These are phyloP conservation scores for Paecilomyces dactylethromorphus DNA, from an alignment of 2,329 filamentous ascomycete genomes.

Conservation along the genomic window DNA sequence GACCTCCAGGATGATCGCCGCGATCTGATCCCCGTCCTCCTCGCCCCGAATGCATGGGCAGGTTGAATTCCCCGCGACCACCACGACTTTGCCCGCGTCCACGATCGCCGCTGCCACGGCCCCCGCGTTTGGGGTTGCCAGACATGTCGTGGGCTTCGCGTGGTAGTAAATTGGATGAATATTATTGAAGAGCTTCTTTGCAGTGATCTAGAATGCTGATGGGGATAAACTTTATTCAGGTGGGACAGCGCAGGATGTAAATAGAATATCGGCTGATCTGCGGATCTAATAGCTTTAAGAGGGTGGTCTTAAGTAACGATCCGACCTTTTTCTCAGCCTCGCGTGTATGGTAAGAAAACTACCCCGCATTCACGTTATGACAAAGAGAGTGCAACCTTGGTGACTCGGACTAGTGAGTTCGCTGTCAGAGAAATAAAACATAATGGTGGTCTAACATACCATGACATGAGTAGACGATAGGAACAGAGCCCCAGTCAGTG, in stretches of 20 bases:
- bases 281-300: too few relatives aligned
- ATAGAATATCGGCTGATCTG: neutral
- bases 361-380: neutral
- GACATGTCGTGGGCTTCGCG: neutral
- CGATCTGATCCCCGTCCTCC: slow-evolving; percentile 7
- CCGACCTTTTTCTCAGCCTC: neutral
- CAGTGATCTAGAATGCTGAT: neutral
- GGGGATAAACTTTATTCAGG: neutral
- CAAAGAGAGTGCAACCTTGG: neutral
- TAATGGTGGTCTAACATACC: neutral
- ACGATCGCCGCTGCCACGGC: slow-evolving; percentile 15
- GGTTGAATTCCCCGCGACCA: slow-evolving; percentile 5
- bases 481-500: neutral
- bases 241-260: neutral
- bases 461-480: neutral
- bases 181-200: too few relatives aligned
- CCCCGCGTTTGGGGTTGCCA: slow-evolving; percentile 9
- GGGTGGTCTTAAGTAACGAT: too few relatives aligned
- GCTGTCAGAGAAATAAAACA: neutral
- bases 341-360: neutral
- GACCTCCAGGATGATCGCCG: neutral
- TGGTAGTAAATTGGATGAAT: neutral
- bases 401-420: neutral
- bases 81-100: slow-evolving; percentile 18
- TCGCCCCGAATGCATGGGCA: slow-evolving; percentile 7